Conservation (phyloP, 257 asterid genomes). For the Prunella vulgaris region DNA sequence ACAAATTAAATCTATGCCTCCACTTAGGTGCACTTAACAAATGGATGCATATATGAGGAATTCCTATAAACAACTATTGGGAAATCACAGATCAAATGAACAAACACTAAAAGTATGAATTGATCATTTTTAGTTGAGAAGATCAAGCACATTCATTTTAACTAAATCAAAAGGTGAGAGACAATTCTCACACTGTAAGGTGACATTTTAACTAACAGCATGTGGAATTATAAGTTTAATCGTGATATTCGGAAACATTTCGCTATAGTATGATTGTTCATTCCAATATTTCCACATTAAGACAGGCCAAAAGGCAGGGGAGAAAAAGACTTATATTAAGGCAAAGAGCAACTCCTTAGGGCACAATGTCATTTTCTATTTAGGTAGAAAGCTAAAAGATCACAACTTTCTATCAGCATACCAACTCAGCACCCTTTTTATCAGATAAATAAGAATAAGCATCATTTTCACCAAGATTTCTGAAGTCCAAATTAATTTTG, state of each 20-base stretch:
- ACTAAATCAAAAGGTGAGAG: background rate
- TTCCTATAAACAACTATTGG: background rate
- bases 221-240: background rate
- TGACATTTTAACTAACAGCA: slow-evolving; percentile 1
- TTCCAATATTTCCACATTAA: slow-evolving; percentile 2
- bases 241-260: background rate
- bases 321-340: background rate
- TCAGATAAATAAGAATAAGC: slow-evolving; percentile 11
- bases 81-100: too few relatives aligned
- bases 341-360: slow-evolving; percentile 18
- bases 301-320: background rate
- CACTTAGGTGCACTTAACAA: background rate
- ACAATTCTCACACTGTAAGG: background rate
- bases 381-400: slow-evolving; percentile 15
- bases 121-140: background rate
- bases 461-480: slow-evolving; percentile 15
- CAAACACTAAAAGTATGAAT: background rate
- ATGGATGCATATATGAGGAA: background rate
- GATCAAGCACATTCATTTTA: background rate
- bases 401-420: slow-evolving; percentile 6
- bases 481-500: background rate
- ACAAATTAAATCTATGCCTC: background rate
- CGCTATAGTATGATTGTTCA: background rate
- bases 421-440: background rate
- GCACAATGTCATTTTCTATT: slow-evolving; percentile 20